Base-by-base conservation (phyloP, 2,329 filamentous ascomycete species). In the Neobulgaria alba region DNA sequence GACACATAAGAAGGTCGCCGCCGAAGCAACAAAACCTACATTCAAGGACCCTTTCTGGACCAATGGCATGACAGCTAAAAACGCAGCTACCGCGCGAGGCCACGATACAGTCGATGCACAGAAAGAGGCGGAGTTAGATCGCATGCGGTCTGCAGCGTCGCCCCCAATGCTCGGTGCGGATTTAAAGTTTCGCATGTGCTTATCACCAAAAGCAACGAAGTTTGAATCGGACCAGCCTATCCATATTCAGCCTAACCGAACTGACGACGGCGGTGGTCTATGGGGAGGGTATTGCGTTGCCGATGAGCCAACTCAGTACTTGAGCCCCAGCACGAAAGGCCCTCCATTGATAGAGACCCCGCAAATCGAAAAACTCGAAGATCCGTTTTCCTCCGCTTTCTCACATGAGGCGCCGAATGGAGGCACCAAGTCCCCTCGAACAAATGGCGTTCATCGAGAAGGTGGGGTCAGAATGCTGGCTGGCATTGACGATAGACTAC, bases 161-260 rank as follows among this genome's bases (percentile, higher is more conserved):
- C 90, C 90, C 30, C 90, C 90, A 8, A 93, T 96, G 88, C 75
- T 95, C 9, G 90, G 90, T 41, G 67, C 70, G 42, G 84, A 94
- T 51, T 73, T 96, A 40, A 68, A 72, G 18, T 94, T 95, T 59
- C 85, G 87, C 23, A 76, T 75, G 58, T 95, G 87, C 58, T 71
- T 74, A 8, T 95, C 89, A 18, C 90, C 90, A 4, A 82, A 90
- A 60, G 76, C 80, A 40, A 93, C 88, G 12, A 80, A 86, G 55
- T 82, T 93, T 55, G 87, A 94, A 57, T 79, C 84, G 1, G 81
- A 85, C 41, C 83, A 87, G 56, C 74, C 66, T 51, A 77, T 57
- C 66, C 60, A 67, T 64, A 59, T 72, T 62, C 62, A 67, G 59
- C 64, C 46, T 63, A 68, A 72, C 50, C 70, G 76, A 42, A 71